Base-by-base conservation (phyloP, 371 early-diverging fungal species). In the Massospora cicadina region DNA sequence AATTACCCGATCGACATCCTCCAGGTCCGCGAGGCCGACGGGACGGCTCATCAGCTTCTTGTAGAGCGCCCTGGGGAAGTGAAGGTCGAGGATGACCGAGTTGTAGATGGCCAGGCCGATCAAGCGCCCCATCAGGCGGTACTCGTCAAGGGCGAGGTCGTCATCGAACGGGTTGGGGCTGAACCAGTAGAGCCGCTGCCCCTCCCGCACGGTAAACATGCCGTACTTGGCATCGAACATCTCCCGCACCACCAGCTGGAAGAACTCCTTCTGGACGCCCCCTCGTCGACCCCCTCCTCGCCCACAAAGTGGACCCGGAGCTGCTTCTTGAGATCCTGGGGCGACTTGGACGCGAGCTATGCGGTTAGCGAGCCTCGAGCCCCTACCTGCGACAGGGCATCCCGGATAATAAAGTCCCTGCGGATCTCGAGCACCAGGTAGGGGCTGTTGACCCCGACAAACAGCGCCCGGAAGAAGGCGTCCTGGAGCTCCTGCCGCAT, bases 211-310 rank as follows among this genome's bases (percentile, higher is more conserved):
- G 10, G 67, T 72, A 69, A 94, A 98, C 24, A 33, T 66, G 31
- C 93, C 96, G 70, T 90, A 95, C 68, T 91, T 85, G 21, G 87
- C 84, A 68, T 93, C 90, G 74, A 95, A 88, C 57, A 96, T 78
- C 61, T 94, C 91, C 57, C 93, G 81, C 62, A 90, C 86, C 21
- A 95, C 80, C 28, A 95, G 76, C 61, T 89, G 86, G 71, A 94
- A 92, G 77, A 94, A 95, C 72, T 98, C 98, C 67, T 95, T 94
- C 63, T 92, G 93, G 5, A 98, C 87, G 30, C 95, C 94, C 97
- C 97, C 72, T 90, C 86, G 68, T 96, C 97, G 68, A 84, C 84
- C 31, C 87, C 82, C 70, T 87, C 88, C 67, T 95, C 95, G 10
- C 73, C 73, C 13, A 90, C 81, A 78, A 94, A 93, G 60, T 87